Percentiles rank a stretch among this genome's conserved stretches.
These are phyloP conservation scores for Podila clonocystis DNA, from an alignment of 192 early-diverging fungal genomes.

Conservation along the genomic window DNA sequence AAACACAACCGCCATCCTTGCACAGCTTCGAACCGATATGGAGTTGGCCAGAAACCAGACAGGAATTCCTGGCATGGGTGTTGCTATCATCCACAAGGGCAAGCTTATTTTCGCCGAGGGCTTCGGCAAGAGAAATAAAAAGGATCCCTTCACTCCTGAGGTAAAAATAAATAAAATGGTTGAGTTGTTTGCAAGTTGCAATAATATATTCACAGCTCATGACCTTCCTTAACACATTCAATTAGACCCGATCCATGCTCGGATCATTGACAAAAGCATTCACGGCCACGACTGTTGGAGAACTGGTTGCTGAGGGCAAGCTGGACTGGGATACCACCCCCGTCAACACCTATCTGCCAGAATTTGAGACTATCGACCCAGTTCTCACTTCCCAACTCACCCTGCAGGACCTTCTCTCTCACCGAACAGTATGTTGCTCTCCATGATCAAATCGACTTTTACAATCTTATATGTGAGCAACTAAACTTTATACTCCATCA, in stretches of 20 bases:
- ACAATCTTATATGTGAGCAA: not conserved
- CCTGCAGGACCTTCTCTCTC: conserved; percentile 21
- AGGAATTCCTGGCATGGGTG: not conserved
- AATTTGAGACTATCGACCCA: conserved; percentile 10
- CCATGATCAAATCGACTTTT: not conserved
- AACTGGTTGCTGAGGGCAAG: conserved; percentile 32
- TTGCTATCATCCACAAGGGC: not conserved
- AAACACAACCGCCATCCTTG: not conserved
- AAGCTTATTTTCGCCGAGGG: not conserved
- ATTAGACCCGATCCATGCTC: not conserved
- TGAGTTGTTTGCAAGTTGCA: too few species aligned
- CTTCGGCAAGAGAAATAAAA: not conserved
- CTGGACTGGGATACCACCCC: conserved; percentile 33
- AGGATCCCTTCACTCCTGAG: not conserved
- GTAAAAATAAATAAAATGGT: not conserved
- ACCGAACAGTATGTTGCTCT: conserved; percentile 22
- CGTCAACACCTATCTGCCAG: conserved; percentile 21
- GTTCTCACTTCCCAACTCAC: conserved; percentile 20
- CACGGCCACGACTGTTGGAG: conserved; percentile 14
- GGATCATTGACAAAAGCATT: not conserved
- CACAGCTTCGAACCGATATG: not conserved
- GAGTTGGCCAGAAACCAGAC: not conserved
- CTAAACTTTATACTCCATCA: not conserved
- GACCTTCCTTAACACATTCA: too few species aligned
- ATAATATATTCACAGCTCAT: too few species aligned